Base-by-base conservation (phyloP, 2,329 filamentous ascomycete genomes). In the Myriangium duriaei region DNA sequence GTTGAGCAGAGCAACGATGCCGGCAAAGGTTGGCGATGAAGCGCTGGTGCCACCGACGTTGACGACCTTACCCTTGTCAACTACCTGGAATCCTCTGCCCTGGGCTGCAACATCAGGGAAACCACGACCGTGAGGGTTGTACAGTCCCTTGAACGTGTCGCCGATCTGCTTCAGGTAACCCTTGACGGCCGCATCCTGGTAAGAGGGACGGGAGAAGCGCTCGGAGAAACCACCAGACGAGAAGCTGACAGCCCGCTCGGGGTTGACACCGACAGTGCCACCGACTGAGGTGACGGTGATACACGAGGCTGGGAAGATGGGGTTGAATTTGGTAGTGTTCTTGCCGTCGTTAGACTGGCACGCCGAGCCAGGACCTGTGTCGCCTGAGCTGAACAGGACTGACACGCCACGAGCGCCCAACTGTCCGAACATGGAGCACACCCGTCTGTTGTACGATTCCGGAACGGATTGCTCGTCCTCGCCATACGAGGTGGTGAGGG, bases 381-480 rank as follows among this genome's bases (percentile, higher is more conserved):
- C 76, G 3, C 79, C 79, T 9, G 69, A 71, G 12, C 71, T 67
- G 44, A 74, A 72, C 18, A 81, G 56, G 6, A 80, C 62, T 1
- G 71, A 71, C 3, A 76, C 68, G 11, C 77, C 77, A 30, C 76
- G 72, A 1, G 72, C 68, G 11, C 74, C 76, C 31, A 81, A 69
- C 46, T 77, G 68, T 37, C 69, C 72, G 49, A 79, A 75, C 48
- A 76, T 59, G 45, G 71, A 67, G 62, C 77, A 81, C 11, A 79
- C 72, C 30, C 67, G 66, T 30, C 61, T 58, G 11, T 72, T 71
- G 49, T 79, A 81, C 11, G 65, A 63, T 4, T 60, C 50, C 0
- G 76, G 76, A 0, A 81, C 61, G 3, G 65, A 68, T 50, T 79
- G 71, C 54, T 81, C 75, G 39, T 71, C 65, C 42, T 79, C 73